Conservation (phyloP, 805 yeast genomes). For the Candida fluviatilis region DNA sequence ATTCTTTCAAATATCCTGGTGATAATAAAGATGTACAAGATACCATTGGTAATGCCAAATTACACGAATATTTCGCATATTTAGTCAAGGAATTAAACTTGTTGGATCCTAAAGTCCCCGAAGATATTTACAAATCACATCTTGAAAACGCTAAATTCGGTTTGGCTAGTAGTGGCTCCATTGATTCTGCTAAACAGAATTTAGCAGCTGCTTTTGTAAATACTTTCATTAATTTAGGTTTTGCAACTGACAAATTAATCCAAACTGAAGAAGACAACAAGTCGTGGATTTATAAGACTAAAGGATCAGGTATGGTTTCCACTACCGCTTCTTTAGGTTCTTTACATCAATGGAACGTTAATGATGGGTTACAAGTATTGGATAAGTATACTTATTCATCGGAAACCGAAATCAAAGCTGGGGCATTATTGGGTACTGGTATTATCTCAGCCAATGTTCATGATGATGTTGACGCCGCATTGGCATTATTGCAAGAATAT, state of each 20-base stretch:
- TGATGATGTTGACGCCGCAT: conserved; percentile 92
- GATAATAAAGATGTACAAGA: conserved; percentile 71
- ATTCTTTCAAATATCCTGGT: conserved; percentile 64
- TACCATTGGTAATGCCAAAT: conserved; percentile 72
- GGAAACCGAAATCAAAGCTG: conserved; percentile 88
- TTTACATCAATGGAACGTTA: conserved; percentile 84
- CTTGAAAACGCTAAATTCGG: conserved; percentile 68
- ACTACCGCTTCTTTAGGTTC: conserved; percentile 91
- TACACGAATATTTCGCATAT: conserved; percentile 76
- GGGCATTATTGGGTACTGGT: conserved; percentile 95
- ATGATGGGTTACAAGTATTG: conserved; percentile 83
- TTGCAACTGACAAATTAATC: conserved; percentile 76
- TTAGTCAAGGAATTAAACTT: conserved; percentile 84
- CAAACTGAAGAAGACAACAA: conserved; percentile 67
- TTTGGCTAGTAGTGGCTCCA: conserved; percentile 49
- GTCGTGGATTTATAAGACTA: conserved; percentile 88
- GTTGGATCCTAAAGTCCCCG: conserved; percentile 88
- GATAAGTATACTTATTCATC: conserved; percentile 85
- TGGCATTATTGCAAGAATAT: conserved; percentile 80
- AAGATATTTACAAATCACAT: conserved; percentile 89
- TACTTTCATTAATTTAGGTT: conserved; percentile 87
- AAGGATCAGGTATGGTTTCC: conserved; percentile 86
- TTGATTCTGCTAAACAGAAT: conserved; percentile 91
- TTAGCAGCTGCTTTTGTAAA: conserved; percentile 94
- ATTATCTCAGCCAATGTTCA: conserved; percentile 88